Evolutionary conservation across 345 rosid species (phyloP).

Genomic region (Moringa oleifera): DNA sequence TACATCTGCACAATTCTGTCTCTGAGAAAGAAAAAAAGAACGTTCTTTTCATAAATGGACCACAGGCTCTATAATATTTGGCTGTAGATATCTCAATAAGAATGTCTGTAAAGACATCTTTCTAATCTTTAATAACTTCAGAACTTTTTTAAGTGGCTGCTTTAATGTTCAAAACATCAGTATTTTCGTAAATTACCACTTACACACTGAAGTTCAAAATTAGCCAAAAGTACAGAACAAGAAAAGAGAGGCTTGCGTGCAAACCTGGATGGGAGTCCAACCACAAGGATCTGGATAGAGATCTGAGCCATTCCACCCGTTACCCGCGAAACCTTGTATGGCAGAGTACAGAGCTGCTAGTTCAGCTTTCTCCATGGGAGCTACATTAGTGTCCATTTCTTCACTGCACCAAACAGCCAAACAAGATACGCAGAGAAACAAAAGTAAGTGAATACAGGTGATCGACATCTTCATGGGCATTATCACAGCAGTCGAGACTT

Average conservation of each 20-base stretch:
- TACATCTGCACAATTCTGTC: no score
- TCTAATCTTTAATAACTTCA: no score
- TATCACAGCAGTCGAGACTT: background rate
- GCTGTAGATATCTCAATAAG: no score
- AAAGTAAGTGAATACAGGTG: constrained; percentile 10
- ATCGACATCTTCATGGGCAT: constrained; percentile 15
- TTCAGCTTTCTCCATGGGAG: constrained; percentile 79
- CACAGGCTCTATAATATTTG: no score
- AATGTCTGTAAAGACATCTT: no score
- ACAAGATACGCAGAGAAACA: constrained; percentile 33
- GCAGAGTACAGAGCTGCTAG: constrained; percentile 61
- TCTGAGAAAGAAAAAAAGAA: no score
- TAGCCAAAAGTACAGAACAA: no score
- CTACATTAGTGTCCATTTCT: constrained; percentile 34
- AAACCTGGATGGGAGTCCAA: constrained; percentile 92
- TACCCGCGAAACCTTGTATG: constrained; percentile 81
- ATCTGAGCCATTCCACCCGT: constrained; percentile 86
- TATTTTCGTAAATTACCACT: no score
- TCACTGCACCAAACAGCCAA: constrained; percentile 33
- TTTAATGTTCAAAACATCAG: no score
- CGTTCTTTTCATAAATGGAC: no score
- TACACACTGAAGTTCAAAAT: no score
- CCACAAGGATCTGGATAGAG: constrained; percentile 98
- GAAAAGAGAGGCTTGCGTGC: background rate
- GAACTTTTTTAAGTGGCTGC: no score